Conservation (phyloP, 2,329 filamentous ascomycete genomes). For the Fusarium abutilonis region DNA sequence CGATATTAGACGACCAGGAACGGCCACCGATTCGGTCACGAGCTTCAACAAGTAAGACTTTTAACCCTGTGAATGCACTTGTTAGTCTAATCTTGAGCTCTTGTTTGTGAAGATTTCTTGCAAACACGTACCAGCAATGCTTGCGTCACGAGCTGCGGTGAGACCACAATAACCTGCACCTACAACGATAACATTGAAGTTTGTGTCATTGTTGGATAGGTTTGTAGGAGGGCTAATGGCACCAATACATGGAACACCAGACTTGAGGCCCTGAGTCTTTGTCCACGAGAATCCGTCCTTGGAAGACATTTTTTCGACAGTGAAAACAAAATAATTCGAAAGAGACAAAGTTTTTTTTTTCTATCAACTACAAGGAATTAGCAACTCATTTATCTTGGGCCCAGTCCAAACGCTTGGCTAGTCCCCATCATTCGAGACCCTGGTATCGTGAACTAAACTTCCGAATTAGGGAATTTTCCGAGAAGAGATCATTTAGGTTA, state of each 20-base stretch:
- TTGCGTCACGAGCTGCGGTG: conserved; percentile 45
- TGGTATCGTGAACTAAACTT: not conserved
- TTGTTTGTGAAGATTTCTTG: no score
- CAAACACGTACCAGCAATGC: conserved; percentile 37
- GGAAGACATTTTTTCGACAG: conserved; percentile 38
- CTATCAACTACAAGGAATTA: not conserved
- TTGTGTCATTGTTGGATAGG: conserved; percentile 7
- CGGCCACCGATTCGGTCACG: conserved; percentile 60
- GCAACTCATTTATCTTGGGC: not conserved
- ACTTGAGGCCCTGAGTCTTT: conserved; percentile 41
- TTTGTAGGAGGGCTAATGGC: conserved; percentile 45
- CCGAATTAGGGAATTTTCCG: not conserved
- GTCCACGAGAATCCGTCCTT: conserved; percentile 49
- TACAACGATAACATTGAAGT: conserved; percentile 46
- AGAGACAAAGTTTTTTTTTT: not conserved
- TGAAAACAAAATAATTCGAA: no score
- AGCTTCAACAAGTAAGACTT: conserved; percentile 57
- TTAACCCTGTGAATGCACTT: conserved; percentile 41
- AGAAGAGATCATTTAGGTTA: no score
- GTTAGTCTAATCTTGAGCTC: not conserved
- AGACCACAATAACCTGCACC: conserved; percentile 48
- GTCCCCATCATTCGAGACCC: not conserved
- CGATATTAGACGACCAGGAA: conserved; percentile 57
- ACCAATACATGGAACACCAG: conserved; percentile 47
- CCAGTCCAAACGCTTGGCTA: not conserved